Percentiles rank a stretch among this genome's conserved stretches.
Evolutionary conservation across 2,329 filamentous ascomycete genomes (phyloP).

Genomic region (Akanthomyces uredinophilus): DNA sequence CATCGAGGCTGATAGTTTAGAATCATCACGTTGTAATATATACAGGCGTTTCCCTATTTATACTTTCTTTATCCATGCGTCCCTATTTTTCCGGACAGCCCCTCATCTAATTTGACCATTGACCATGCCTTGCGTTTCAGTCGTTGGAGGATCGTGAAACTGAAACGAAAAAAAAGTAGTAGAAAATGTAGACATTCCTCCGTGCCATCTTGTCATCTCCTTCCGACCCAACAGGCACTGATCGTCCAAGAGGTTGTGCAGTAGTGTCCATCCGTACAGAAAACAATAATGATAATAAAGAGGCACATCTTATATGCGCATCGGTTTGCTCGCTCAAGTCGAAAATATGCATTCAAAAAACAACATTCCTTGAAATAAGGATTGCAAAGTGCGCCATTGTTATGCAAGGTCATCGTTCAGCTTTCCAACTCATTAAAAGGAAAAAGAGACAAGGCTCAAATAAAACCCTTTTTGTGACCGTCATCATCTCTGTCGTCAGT

Average conservation of each 20-base stretch:
- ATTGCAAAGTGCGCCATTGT: background rate
- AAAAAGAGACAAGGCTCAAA: background rate
- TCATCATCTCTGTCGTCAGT: slow-evolving; percentile 1
- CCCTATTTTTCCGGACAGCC: background rate
- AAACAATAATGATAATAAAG: background rate
- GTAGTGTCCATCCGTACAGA: background rate
- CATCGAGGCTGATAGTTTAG: no score
- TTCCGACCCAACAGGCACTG: background rate
- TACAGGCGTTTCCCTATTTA: slow-evolving; percentile 1
- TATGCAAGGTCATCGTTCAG: background rate
- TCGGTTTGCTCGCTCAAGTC: background rate
- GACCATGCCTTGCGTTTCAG: background rate
- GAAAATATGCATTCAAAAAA: background rate
- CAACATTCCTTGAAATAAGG: background rate
- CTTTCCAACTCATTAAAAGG: no score
- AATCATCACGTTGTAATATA: background rate
- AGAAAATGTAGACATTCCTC: background rate
- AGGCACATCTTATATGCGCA: background rate
- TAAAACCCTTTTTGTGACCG: slow-evolving; percentile 2
- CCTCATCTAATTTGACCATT: background rate
- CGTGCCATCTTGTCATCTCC: background rate
- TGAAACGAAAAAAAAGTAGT: background rate
- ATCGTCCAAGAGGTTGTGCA: background rate
- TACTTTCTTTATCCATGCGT: background rate
- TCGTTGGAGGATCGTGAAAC: background rate